Evolutionary conservation across 441 rosid genomes (phyloP), one percentile per base, ranked within the genome.

Genomic region (Gossypium schwendimanii): DNA sequence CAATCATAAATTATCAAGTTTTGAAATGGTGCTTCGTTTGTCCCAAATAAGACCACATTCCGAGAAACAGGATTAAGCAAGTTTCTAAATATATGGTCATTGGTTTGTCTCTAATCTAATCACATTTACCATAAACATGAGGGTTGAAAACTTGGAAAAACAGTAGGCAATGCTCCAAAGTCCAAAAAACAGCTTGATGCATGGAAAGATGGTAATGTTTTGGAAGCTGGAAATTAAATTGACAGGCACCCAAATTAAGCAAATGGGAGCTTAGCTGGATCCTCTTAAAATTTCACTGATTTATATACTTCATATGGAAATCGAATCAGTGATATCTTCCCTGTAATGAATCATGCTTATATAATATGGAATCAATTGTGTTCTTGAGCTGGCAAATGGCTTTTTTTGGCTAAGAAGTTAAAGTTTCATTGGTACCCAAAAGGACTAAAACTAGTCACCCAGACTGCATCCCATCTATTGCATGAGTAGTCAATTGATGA

Each of bases 201-300:
- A 50, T 9, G 47, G 71, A 18, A 63, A 9, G 50, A 45, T 65
- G 55, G 70, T 14, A 23, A 14, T 65, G 54, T 45, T 47, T 65
- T 65, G 55, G 70, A 47, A 66, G 41, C 39, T 24, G 12, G 28
- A 21, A 55, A 3, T 8, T 24, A 33, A 50, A n/a, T 24, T 3
- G 9, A 26, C 7, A 15, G 24, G 59, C 1, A 15, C 60, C 26
- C 4, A 50, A 26, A 9, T 17, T 69, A 10, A 7, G 3, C 11
- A 69, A 31, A 17, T 23, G 70, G 70, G n/a, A 15, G 70, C 21
- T 23, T 65, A 45, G 70, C 70, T 65, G 39, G 57, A 23, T 12
- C 11, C 2, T 5, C 53, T 45, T n/a, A n/a, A 2, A 60, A 14
- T 28, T 36, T 62, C 67, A 33, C 9, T 9, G 50, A 33, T n/a